Percentiles rank a stretch among this genome's conserved stretches.
Evolutionary conservation across 2,329 filamentous ascomycete species (phyloP).

Genomic region (Phaeosphaeria sp.): DNA sequence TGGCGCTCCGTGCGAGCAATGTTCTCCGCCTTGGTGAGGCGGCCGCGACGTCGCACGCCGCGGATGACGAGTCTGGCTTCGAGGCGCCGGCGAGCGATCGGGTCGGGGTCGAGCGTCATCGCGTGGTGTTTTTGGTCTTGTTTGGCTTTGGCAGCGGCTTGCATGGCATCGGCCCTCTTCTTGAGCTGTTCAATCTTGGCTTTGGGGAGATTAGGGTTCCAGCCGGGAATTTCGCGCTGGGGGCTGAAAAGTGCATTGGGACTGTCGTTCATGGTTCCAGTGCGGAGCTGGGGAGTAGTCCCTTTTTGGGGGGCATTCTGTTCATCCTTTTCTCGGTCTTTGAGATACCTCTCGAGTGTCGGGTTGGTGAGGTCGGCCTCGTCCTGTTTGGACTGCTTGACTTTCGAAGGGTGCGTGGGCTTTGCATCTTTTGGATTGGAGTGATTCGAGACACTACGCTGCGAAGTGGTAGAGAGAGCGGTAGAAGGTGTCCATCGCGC

Average conservation of each 20-base stretch:
- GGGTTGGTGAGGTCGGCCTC: conserved; percentile 53
- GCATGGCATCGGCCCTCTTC: conserved; percentile 11
- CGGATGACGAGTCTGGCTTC: conserved; percentile 85
- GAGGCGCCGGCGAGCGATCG: conserved; percentile 73
- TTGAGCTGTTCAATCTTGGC: conserved; percentile 23
- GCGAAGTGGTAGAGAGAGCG: conserved; percentile 20
- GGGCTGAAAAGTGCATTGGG: conserved; percentile 33
- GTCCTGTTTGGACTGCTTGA: conserved; percentile 7
- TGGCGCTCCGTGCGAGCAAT: conserved; percentile 72
- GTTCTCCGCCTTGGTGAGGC: conserved; percentile 69
- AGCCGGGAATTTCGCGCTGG: conserved; percentile 35
- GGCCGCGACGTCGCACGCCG: conserved; percentile 71
- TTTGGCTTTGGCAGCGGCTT: conserved; percentile 15
- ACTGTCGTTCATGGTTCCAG: conserved; percentile 24
- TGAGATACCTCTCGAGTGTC: conserved; percentile 67
- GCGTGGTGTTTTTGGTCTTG: conserved; percentile 63
- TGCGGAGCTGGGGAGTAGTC: conserved; percentile 13
- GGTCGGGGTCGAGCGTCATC: conserved; percentile 72
- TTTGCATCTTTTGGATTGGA: conserved; percentile 10
- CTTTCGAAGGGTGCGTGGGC: neutral
- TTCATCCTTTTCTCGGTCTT: conserved; percentile 19
- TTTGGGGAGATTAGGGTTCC: conserved; percentile 20
- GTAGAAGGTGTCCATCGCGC: conserved; percentile 19
- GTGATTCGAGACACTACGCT: conserved; percentile 21
- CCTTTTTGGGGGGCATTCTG: conserved; percentile 1